These are phyloP conservation scores for Ophiostoma ulmi DNA, from an alignment of 2,329 filamentous ascomycete genomes.

Conservation along the genomic window DNA sequence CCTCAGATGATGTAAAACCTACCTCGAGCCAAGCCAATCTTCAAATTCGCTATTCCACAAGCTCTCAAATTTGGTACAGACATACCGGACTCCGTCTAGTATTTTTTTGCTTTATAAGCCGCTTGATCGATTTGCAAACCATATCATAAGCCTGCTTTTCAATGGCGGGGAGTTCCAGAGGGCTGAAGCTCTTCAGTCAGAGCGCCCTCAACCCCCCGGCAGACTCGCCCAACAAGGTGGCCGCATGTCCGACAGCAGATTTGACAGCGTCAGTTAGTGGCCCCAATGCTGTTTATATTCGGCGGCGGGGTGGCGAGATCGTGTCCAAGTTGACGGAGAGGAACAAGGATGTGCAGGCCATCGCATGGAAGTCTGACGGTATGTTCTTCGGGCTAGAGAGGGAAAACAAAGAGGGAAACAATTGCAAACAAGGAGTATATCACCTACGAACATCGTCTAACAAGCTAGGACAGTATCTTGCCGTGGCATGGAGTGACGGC, in stretches of 20 bases:
- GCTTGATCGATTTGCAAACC: neutral
- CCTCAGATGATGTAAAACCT: conserved; percentile 1
- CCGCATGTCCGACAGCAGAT: conserved; percentile 81
- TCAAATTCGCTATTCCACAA: neutral
- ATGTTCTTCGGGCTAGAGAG: conserved; percentile 28
- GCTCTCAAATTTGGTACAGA: neutral
- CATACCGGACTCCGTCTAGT: neutral
- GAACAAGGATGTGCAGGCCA: conserved; percentile 42
- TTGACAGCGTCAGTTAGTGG: conserved; percentile 68
- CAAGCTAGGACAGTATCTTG: conserved; percentile 64
- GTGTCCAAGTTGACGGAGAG: conserved; percentile 47
- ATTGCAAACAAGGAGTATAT: neutral
- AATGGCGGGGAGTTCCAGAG: conserved; percentile 15
- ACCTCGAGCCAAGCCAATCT: neutral
- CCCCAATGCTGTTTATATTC: conserved; percentile 63
- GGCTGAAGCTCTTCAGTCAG: conserved; percentile 49
- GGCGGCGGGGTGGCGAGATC: conserved; percentile 68
- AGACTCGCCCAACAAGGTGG: conserved; percentile 54
- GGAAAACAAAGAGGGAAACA: neutral
- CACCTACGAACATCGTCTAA: neutral
- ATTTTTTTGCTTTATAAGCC: neutral
- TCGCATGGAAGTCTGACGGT: conserved; percentile 68
- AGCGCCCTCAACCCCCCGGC: conserved; percentile 50
- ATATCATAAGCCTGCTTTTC: neutral
- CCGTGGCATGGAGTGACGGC: conserved; percentile 78